These are phyloP conservation scores for Abrus precatorius DNA, from an alignment of 306 rosid genomes.

Conservation along the genomic window DNA sequence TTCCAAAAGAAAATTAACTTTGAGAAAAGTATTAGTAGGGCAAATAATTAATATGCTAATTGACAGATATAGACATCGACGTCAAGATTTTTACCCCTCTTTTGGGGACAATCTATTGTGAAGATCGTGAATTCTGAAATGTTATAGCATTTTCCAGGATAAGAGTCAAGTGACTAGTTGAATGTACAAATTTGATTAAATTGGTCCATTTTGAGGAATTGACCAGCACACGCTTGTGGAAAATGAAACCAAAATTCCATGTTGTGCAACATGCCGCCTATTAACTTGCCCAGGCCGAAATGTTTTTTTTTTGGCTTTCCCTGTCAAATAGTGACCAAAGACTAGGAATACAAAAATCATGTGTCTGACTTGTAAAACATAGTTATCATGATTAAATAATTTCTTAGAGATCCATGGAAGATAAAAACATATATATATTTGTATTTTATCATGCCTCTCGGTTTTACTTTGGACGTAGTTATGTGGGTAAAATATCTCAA, in stretches of 20 bases:
- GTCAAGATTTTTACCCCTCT: background rate
- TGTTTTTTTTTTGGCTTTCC: background rate
- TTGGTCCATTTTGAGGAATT: slow-evolving; percentile 1
- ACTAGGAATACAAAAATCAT: slow-evolving; percentile 9
- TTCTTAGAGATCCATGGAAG: background rate
- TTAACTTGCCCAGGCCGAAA: slow-evolving; percentile 3
- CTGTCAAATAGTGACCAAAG: slow-evolving; percentile 37
- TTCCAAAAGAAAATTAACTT: background rate
- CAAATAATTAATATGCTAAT: background rate
- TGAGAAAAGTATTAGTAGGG: too few relatives aligned
- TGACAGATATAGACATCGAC: slow-evolving; percentile 17
- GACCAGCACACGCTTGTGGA: slow-evolving; percentile 54
- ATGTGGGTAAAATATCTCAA: too few relatives aligned
- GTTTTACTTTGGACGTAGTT: too few relatives aligned
- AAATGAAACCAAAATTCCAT: slow-evolving; percentile 31
- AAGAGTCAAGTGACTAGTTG: background rate
- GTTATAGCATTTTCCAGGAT: background rate
- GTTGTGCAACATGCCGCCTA: slow-evolving; percentile 11
- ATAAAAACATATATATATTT: too few relatives aligned
- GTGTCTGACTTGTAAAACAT: slow-evolving; percentile 20
- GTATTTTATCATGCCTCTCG: too few relatives aligned
- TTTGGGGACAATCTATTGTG: background rate
- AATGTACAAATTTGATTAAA: slow-evolving; percentile 5
- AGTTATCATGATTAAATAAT: background rate
- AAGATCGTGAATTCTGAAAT: slow-evolving; percentile 8